Base-by-base conservation (phyloP, 2,329 filamentous ascomycete genomes). In the Coleophoma crateriformis region DNA sequence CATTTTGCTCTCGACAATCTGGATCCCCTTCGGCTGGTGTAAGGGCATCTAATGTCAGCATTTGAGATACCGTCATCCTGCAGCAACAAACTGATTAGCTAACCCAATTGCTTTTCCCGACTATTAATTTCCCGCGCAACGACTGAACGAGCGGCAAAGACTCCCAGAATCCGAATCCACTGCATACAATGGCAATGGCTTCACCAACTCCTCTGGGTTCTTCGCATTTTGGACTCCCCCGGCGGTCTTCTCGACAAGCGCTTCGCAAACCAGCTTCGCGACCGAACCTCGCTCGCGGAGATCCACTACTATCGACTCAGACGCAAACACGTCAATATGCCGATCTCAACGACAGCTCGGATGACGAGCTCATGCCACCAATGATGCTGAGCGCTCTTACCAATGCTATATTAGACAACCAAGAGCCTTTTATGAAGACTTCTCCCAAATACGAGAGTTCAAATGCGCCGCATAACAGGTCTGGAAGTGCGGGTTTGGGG, bases 281-380 rank as follows among this genome's bases (percentile, higher is more conserved):
- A 53, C 65, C 72, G 59, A 65, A 50, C 56, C 47, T 58, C 54
- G 50, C 48, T 39, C 45, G 59, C 10, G 47, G 50, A 19, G 41
- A 52, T 5, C 47, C 54, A 17, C 43, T 52, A 4, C 47, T 53
- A 11, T 42, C 57, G 1, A 32, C 49, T 3, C 52, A 61, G 13
- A 48, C 45, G 12, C 57, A 58, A 46, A 67, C 74, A 48, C 73
- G 74, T 51, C 72, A 74, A 44, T 76, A 71, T 55, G 69, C 73
- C 1, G 41, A 44, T 20, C 67, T 84, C 58, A 85, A 88, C 60
- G 91, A 96, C 64, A 96, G 89, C 73, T 96, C 91, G 20, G 92
- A 96, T 69, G 92, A 96, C 62, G 92, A 96, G 69, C 88, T 95
- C 27, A 87, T 88, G 14, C 86, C 89, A 58, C 90, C 90, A 2